A percentile compares a stretch with the other conserved stretches of the same genome.
phyloP scores from a whole-genome alignment of 495 filamentous ascomycete genomes.

The Sordaria brevicollis region DNA sequence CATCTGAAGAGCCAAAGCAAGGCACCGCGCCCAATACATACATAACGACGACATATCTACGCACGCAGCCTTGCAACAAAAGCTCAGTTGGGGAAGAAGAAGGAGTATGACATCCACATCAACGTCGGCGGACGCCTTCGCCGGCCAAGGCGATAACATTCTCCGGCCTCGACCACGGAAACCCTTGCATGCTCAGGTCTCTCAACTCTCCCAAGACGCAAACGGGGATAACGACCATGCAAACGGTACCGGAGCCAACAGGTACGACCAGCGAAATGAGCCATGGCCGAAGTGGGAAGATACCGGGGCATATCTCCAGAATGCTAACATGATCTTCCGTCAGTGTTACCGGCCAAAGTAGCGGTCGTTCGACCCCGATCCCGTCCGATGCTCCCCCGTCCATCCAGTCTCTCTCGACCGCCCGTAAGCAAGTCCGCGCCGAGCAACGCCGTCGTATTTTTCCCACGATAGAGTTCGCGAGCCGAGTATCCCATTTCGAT shows the following conservation, averaged over 20 bases:
- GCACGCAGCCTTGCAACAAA: neutral
- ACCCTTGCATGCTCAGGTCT: slow-evolving; percentile 30
- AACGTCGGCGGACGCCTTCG: slow-evolving; percentile 18
- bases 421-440: slow-evolving; percentile 75
- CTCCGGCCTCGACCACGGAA: slow-evolving; percentile 34
- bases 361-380: slow-evolving; percentile 81
- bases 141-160: slow-evolving; percentile 21
- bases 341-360: slow-evolving; percentile 21
- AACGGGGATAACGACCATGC: neutral
- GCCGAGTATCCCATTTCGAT: slow-evolving; percentile 95
- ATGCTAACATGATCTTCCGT: slow-evolving; percentile 2
- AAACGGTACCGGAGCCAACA: neutral
- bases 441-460: slow-evolving; percentile 76
- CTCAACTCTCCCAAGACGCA: slow-evolving; percentile 24
- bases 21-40: neutral
- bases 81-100: neutral
- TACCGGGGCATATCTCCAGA: neutral
- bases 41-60: neutral
- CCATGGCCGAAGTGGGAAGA: neutral
- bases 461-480: slow-evolving; percentile 87
- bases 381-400: slow-evolving; percentile 88
- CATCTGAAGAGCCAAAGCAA: neutral
- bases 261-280: neutral
- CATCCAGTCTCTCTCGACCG: slow-evolving; percentile 70
- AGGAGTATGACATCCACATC: slow-evolving; percentile 5